Evolutionary conservation across 192 early-diverging fungal species (phyloP).

Genomic region (Backusella australiensis): DNA sequence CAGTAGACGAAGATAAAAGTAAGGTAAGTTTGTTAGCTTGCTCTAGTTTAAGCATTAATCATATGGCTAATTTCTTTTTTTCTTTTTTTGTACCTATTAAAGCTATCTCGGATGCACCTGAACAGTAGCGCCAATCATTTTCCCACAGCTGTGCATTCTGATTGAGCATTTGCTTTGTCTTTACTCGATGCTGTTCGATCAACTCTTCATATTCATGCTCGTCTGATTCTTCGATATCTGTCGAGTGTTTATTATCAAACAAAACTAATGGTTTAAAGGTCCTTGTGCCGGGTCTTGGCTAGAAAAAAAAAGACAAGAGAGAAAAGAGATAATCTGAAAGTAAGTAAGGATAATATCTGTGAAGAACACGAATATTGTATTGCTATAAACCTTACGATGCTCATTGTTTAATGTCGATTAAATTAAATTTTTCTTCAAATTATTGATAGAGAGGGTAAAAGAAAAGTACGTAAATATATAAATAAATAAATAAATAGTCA

Average conservation of each 20-base stretch:
- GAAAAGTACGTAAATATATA: neutral
- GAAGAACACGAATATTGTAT: neutral
- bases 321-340: neutral
- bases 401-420: neutral
- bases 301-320: neutral
- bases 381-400: neutral
- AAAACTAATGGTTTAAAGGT: conserved; percentile 1
- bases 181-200: conserved; percentile 17
- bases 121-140: conserved; percentile 3
- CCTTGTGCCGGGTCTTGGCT: neutral
- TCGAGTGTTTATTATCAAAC: neutral
- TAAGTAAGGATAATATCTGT: neutral
- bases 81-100: conserved; percentile 7
- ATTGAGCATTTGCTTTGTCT: conserved; percentile 19
- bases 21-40: neutral
- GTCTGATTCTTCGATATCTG: neutral
- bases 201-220: neutral
- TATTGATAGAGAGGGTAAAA: neutral
- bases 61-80: conserved; percentile 2
- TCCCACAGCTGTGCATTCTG: conserved; percentile 20
- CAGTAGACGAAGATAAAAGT: neutral
- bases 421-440: neutral
- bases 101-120: neutral
- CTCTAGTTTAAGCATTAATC: neutral
- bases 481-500: neutral